Evolutionary conservation across 2,329 filamentous ascomycete species (phyloP), one percentile per base, ranked within the genome.

Genomic region (Cladosporium sp.): DNA sequence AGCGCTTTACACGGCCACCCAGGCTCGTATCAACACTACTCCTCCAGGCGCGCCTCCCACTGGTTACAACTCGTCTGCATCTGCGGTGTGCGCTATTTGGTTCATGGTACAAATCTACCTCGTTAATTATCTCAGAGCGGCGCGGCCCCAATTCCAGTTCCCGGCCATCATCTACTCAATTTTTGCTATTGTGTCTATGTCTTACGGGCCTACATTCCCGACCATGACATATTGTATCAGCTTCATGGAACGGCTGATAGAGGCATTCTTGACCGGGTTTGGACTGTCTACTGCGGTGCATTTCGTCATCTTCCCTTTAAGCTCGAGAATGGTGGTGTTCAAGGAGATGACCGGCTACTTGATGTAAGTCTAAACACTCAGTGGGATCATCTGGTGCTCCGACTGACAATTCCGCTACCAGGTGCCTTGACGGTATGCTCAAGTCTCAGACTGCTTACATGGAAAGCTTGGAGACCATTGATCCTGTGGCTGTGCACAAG

Each of bases 61-160:
- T n/a, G 72, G 75, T 11, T 93, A 92, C 78, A 92, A 92, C 73
- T 87, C 90, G 1, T 90, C 88, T n/a, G 88, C 91, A 59, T 86
- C 87, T 1, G 89, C 85, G 0, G 90, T 93, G 0, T 86, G 86
- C 67, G 90, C 80, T 0, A 80, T 92, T 3, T 93, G 88, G 88
- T 81, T 93, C 3, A 89, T 92, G 75, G 84, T 87, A 67, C 86
- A 88, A 72, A 90, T 91, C 49, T 93, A 88, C 79, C 71, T 89
- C 18, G 82, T 86, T 66, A 92, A 92, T 74, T 78, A 85, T 1
- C 70, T 91, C 54, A 85, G 89, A 59, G 88, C 89, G 4, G 88
- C 87, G 70, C 83, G 85, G 49, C 89, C 90, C 2, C 86, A 89
- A 69, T 82, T 92, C 59, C 86, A 88, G 59, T 84, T 92, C 59